Percentiles rank a stretch among this genome's conserved stretches.
Conservation (phyloP, 257 asterid species). For the Solanum commersonii region DNA sequence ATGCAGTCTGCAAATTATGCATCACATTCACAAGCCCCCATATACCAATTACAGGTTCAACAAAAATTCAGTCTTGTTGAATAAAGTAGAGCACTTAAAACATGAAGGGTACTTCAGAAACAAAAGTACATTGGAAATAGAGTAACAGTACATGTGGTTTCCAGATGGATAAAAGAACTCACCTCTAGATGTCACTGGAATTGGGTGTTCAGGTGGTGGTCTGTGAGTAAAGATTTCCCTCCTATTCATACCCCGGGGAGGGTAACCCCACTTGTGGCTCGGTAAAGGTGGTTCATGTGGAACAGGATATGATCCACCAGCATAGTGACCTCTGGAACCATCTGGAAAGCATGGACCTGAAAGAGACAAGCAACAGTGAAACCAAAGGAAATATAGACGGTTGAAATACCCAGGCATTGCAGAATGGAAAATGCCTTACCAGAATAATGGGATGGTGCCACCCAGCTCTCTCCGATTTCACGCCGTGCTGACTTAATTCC, state of each 20-base stretch:
- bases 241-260: conserved; percentile 49
- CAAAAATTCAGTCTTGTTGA: not conserved
- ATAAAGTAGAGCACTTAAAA: not conserved
- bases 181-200: conserved; percentile 70
- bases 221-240: conserved; percentile 51
- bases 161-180: not conserved
- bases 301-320: conserved; percentile 35
- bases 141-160: not conserved
- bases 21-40: not conserved
- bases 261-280: conserved; percentile 51
- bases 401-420: not conserved
- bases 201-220: conserved; percentile 59
- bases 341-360: conserved; percentile 72
- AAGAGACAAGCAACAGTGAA: not conserved
- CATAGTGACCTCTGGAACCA: conserved; percentile 40
- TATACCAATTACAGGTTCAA: not conserved
- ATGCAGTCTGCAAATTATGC: not conserved
- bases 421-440: not conserved
- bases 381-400: not conserved
- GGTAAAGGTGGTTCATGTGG: conserved; percentile 50
- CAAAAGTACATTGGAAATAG: not conserved
- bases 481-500: conserved; percentile 34
- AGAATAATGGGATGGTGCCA: conserved; percentile 44
- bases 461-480: conserved; percentile 61
- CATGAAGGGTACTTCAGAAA: not conserved